These are phyloP conservation scores for Populus davidiana DNA, from an alignment of 345 rosid genomes.

Conservation along the genomic window DNA sequence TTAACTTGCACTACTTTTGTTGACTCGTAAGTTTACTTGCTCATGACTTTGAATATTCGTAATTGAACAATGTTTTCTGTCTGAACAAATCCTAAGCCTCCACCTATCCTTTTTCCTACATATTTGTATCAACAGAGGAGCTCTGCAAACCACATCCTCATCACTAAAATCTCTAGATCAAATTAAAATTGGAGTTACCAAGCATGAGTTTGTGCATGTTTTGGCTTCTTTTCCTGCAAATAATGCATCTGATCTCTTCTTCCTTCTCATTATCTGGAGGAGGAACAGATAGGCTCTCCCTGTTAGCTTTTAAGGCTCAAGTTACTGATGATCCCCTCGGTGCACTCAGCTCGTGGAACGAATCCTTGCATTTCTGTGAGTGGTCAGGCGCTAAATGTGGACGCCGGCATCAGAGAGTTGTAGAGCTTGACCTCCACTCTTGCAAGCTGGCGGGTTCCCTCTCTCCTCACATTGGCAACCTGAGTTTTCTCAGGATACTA, in stretches of 20 bases:
- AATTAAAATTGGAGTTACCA: not conserved
- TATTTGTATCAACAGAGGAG: too few species aligned
- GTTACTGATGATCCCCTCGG: not conserved
- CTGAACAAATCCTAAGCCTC: too few species aligned
- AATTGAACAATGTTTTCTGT: too few species aligned
- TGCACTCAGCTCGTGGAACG: conserved; percentile 10
- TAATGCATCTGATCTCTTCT: not conserved
- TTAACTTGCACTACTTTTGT: too few species aligned
- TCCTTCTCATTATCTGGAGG: not conserved
- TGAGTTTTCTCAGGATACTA: not conserved
- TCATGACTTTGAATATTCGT: too few species aligned
- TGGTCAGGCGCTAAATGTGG: not conserved
- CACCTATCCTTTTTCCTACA: too few species aligned
- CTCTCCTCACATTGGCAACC: not conserved
- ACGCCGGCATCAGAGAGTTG: not conserved
- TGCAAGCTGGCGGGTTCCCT: not conserved
- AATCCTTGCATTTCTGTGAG: conserved; percentile 1
- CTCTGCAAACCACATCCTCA: not conserved
- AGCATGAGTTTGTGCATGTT: not conserved
- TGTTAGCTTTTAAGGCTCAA: conserved; percentile 1
- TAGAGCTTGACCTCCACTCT: not conserved
- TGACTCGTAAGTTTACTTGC: too few species aligned
- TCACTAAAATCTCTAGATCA: not conserved
- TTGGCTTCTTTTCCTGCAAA: not conserved
- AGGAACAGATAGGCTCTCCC: not conserved